A percentile compares a stretch with the other conserved stretches of the same genome.
These are phyloP conservation scores for Diaporthe vexans DNA, from an alignment of 2,329 filamentous ascomycete genomes.

Conservation along the genomic window DNA sequence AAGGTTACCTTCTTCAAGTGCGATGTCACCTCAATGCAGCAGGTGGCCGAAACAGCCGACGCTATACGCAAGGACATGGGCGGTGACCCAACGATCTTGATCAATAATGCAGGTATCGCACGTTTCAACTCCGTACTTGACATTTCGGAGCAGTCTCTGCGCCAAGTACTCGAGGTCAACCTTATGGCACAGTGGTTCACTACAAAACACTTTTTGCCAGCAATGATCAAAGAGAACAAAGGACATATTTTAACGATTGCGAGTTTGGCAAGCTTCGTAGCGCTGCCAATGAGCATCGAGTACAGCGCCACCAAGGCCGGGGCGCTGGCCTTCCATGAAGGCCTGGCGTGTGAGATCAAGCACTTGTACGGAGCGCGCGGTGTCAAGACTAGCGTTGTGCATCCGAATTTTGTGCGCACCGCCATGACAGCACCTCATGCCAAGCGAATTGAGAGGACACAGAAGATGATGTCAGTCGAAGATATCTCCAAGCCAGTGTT, in stretches of 20 bases:
- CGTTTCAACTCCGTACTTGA: conserved; percentile 66
- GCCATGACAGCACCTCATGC: conserved; percentile 57
- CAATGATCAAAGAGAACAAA: conserved; percentile 69
- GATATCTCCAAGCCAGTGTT: conserved; percentile 63
- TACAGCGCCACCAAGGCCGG: conserved; percentile 71
- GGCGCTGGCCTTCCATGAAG: conserved; percentile 71
- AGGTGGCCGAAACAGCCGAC: conserved; percentile 59
- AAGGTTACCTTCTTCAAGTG: conserved; percentile 55
- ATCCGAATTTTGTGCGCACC: conserved; percentile 61
- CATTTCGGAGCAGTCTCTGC: conserved; percentile 60
- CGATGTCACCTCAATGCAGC: conserved; percentile 62
- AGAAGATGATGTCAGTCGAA: conserved; percentile 53
- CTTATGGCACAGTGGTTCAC: conserved; percentile 60
- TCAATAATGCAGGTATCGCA: conserved; percentile 71
- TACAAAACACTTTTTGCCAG: conserved; percentile 68
- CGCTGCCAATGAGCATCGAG: conserved; percentile 68
- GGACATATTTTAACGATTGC: conserved; percentile 74
- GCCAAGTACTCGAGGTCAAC: conserved; percentile 34
- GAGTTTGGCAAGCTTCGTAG: conserved; percentile 65
- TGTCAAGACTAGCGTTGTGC: conserved; percentile 66
- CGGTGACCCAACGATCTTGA: conserved; percentile 67
- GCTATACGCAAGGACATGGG: conserved; percentile 51
- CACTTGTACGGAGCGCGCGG: conserved; percentile 65
- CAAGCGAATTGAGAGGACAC: conserved; percentile 47
- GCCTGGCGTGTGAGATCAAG: conserved; percentile 60